phyloP scores from a whole-genome alignment of 495 filamentous ascomycete species.

The Tuber brumale region DNA sequence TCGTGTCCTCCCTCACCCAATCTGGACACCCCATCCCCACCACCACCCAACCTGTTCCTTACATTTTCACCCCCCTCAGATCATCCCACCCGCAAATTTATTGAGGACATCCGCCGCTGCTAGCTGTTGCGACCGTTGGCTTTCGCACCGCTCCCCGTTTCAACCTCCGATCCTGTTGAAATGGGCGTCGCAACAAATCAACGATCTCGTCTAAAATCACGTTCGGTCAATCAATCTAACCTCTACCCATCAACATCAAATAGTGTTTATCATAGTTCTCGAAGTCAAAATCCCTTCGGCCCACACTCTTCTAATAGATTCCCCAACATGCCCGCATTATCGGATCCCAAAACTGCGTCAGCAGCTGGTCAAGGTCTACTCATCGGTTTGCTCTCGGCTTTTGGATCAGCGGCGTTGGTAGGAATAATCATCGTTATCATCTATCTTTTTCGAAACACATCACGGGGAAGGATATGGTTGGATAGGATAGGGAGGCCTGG shows the following conservation, averaged over 20 bases:
- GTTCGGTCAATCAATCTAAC: neutral
- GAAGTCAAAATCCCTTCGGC: neutral
- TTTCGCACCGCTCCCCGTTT: neutral
- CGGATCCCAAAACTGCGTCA: slow-evolving; percentile 6
- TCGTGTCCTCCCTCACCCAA: slow-evolving; percentile 12
- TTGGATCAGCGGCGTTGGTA: slow-evolving; percentile 82
- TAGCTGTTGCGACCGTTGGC: neutral
- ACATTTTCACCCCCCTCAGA: neutral
- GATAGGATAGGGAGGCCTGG: slow-evolving; percentile 90
- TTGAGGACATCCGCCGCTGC: neutral
- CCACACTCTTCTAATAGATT: slow-evolving; percentile 7
- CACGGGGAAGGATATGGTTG: slow-evolving; percentile 79
- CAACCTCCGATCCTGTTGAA: neutral
- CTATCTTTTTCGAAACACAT: slow-evolving; percentile 91
- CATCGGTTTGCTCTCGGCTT: slow-evolving; percentile 93
- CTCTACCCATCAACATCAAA: slow-evolving; percentile 1
- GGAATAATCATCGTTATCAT: slow-evolving; percentile 73
- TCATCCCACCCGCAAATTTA: neutral
- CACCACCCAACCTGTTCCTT: slow-evolving; percentile 6
- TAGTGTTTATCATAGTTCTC: neutral
- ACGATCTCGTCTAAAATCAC: slow-evolving; percentile 28
- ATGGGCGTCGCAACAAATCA: slow-evolving; percentile 29
- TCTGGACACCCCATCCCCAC: slow-evolving; percentile 11
- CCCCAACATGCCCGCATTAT: neutral
- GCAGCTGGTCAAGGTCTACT: slow-evolving; percentile 63